Evolutionary conservation across 2,329 filamentous ascomycete species (phyloP).

Genomic region (Mycosphaerella sp.): DNA sequence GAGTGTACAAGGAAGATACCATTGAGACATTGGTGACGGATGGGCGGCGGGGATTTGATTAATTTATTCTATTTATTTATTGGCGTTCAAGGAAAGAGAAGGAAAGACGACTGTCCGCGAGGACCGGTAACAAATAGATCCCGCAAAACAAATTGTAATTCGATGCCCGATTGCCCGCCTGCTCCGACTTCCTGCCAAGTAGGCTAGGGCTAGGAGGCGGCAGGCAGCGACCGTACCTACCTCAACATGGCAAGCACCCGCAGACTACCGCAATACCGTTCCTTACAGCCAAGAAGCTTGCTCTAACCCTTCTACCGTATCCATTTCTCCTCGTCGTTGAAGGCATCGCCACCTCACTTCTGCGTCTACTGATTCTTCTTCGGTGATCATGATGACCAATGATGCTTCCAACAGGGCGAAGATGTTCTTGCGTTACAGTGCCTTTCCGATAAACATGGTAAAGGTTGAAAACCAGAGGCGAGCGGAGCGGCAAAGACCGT

Average conservation of each 20-base stretch:
- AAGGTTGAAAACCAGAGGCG: not conserved
- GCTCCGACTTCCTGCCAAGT: not conserved
- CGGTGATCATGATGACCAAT: not conserved
- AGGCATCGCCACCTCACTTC: not conserved
- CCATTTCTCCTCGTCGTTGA: not conserved
- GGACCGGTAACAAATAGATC: slow-evolving; percentile 12
- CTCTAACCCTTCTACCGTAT: not conserved
- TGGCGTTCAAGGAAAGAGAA: slow-evolving; percentile 1
- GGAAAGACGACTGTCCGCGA: slow-evolving; percentile 21
- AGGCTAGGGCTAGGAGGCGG: not conserved
- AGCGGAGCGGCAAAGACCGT: not conserved
- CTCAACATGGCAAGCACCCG: not conserved
- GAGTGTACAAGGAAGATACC: slow-evolving; percentile 7
- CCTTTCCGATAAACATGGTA: not conserved
- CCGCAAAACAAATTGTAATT: slow-evolving; percentile 7
- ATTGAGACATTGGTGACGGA: slow-evolving; percentile 1
- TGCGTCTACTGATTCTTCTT: not conserved
- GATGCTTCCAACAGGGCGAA: not conserved
- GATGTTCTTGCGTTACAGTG: not conserved
- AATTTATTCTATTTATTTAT: not conserved
- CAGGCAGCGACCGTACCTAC: not conserved
- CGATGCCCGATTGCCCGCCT: slow-evolving; percentile 8
- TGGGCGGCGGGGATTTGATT: not conserved
- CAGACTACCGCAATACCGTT: not conserved
- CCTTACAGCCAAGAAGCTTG: not conserved